Evolutionary conservation across 495 filamentous ascomycete species (phyloP).

Genomic region (Parathielavia appendiculata): DNA sequence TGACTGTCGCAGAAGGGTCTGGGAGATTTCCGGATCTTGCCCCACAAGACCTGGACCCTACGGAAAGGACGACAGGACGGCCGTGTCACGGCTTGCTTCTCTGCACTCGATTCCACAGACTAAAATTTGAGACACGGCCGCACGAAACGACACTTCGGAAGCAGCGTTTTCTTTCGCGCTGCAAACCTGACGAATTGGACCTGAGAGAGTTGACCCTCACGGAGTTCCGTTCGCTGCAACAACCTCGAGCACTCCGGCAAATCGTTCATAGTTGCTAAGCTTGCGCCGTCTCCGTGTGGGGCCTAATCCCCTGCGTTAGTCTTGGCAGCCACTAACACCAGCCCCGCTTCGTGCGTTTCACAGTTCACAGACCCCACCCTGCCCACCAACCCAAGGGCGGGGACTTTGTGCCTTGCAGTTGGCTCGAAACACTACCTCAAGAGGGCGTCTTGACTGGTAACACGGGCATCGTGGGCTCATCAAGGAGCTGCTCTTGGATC

Average conservation of each 20-base stretch:
- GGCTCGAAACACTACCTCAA: constrained; percentile 5
- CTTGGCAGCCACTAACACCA: background rate
- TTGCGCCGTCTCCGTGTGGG: no score
- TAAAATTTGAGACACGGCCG: no score
- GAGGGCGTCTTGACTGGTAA: constrained; percentile 1
- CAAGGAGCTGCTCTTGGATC: background rate
- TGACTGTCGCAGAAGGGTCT: background rate
- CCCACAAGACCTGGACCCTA: no score
- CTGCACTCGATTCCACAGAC: no score
- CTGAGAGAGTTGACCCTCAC: background rate
- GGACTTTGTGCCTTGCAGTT: background rate
- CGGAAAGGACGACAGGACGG: no score
- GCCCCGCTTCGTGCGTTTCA: constrained; percentile 8
- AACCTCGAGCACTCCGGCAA: background rate
- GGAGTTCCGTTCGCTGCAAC: constrained; percentile 1
- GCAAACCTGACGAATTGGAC: background rate
- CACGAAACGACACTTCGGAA: background rate
- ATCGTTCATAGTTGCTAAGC: background rate
- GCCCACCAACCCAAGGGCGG: background rate
- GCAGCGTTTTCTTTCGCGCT: background rate
- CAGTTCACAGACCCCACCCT: background rate
- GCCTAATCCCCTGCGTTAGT: background rate
- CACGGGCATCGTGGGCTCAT: constrained; percentile 7
- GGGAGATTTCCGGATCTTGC: background rate
- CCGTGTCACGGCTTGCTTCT: no score